Conservation (phyloP, 345 rosid species). For the Eucalyptus regnans region DNA sequence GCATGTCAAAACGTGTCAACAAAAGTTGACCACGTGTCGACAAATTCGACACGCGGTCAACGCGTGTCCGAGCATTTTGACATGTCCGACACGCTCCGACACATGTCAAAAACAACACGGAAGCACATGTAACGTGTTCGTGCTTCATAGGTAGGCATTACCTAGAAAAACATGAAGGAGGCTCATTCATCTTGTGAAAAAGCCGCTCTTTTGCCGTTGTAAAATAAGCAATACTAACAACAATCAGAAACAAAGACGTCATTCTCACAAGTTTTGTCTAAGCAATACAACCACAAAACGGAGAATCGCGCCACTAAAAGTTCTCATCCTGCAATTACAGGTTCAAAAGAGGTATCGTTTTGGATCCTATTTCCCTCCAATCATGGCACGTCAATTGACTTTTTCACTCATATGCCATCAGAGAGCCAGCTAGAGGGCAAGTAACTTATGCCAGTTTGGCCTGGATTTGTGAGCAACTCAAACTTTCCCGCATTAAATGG, state of each 20-base stretch:
- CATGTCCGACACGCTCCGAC: too few species aligned
- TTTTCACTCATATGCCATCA: not conserved
- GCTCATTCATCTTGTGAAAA: not conserved
- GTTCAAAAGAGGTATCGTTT: not conserved
- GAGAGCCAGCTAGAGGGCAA: not conserved
- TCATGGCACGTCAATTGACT: not conserved
- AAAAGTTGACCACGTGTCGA: too few species aligned
- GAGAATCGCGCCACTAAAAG: not conserved
- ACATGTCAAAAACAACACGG: too few species aligned
- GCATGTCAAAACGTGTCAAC: too few species aligned
- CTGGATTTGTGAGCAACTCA: not conserved
- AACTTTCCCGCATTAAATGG: slow-evolving; percentile 30
- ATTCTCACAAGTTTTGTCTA: not conserved
- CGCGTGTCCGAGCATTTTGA: too few species aligned
- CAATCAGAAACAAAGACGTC: not conserved
- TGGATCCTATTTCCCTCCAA: not conserved
- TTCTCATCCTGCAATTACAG: not conserved
- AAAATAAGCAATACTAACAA: not conserved
- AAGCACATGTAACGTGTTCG: too few species aligned
- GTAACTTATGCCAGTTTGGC: not conserved
- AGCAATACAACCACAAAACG: not conserved
- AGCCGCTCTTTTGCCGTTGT: not conserved
- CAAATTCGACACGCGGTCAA: too few species aligned
- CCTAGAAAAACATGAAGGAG: not conserved
- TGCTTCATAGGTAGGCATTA: too few species aligned